These are phyloP conservation scores for Cyamopsis tetragonoloba DNA, from an alignment of 306 rosid species.

Conservation along the genomic window DNA sequence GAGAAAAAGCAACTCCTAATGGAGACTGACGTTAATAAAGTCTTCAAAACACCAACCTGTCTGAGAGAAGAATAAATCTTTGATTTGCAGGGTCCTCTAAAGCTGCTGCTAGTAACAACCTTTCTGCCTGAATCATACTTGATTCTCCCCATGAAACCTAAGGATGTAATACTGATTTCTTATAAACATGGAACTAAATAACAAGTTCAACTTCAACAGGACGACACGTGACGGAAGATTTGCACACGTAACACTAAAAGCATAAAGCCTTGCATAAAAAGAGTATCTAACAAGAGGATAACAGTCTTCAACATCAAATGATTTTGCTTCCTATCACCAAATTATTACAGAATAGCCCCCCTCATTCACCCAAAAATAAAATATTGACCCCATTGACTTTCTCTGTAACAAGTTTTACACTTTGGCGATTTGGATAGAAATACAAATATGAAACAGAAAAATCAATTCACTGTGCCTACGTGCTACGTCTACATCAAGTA, in stretches of 20 bases:
- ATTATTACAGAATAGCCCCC: neutral
- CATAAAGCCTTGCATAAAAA: neutral
- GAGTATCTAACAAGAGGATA: neutral
- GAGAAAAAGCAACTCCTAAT: neutral
- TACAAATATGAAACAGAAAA: neutral
- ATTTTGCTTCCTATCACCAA: neutral
- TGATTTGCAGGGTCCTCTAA: slow-evolving; percentile 90
- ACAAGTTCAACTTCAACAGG: neutral
- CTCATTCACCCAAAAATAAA: no score
- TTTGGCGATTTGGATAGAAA: neutral
- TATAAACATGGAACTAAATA: neutral
- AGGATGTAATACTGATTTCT: slow-evolving; percentile 8
- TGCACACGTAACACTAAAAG: neutral
- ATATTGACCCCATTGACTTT: neutral
- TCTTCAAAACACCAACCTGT: slow-evolving; percentile 50
- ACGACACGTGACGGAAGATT: neutral
- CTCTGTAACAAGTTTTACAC: neutral
- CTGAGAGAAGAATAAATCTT: slow-evolving; percentile 93
- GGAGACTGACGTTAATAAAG: neutral
- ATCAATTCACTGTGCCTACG: neutral
- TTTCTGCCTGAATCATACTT: slow-evolving; percentile 53
- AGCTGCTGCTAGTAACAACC: slow-evolving; percentile 51
- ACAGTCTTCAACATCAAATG: neutral
- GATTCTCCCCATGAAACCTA: slow-evolving; percentile 66
- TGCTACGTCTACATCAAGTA: neutral